Percentiles rank a stretch among this genome's conserved stretches.
These are phyloP conservation scores for Candolleomyces aberdarensis DNA, from an alignment of 768 basidiomycete species.

Conservation along the genomic window DNA sequence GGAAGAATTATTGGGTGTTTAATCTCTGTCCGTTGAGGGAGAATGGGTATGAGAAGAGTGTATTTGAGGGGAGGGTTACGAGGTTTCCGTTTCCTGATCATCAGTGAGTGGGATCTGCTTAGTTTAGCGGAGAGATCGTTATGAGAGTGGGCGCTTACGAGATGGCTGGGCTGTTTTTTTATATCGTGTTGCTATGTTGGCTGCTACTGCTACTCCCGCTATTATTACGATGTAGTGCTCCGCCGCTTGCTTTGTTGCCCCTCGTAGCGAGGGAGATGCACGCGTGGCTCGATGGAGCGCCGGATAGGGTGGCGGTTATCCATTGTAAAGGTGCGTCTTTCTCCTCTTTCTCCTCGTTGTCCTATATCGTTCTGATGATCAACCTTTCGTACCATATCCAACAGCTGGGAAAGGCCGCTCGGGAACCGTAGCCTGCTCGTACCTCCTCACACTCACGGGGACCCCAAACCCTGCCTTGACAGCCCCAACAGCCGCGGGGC, in stretches of 20 bases:
- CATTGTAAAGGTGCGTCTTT: constrained; percentile 74
- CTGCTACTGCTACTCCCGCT: too few relatives aligned
- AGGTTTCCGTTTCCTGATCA: constrained; percentile 91
- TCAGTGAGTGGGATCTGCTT: constrained; percentile 50
- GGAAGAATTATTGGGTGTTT: constrained; percentile 81
- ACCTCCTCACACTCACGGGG: constrained; percentile 58
- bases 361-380: not conserved
- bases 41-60: constrained; percentile 68
- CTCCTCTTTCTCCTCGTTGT: not conserved
- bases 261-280: constrained; percentile 73
- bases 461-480: constrained; percentile 45
- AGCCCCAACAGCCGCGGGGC: not conserved
- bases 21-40: constrained; percentile 83
- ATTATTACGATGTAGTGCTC: constrained; percentile 44
- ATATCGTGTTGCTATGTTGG: too few relatives aligned
- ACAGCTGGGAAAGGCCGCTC: constrained; percentile 81
- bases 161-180: too few relatives aligned
- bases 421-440: constrained; percentile 81
- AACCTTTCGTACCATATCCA: not conserved
- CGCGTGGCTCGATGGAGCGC: constrained; percentile 63
- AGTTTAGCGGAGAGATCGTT: not conserved
- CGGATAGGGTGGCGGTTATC: constrained; percentile 70
- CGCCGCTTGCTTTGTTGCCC: constrained; percentile 72
- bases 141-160: too few relatives aligned
- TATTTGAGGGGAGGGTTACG: constrained; percentile 74